These are phyloP conservation scores for Penicillium flavigenum DNA, from an alignment of 495 filamentous ascomycete genomes.

Conservation along the genomic window DNA sequence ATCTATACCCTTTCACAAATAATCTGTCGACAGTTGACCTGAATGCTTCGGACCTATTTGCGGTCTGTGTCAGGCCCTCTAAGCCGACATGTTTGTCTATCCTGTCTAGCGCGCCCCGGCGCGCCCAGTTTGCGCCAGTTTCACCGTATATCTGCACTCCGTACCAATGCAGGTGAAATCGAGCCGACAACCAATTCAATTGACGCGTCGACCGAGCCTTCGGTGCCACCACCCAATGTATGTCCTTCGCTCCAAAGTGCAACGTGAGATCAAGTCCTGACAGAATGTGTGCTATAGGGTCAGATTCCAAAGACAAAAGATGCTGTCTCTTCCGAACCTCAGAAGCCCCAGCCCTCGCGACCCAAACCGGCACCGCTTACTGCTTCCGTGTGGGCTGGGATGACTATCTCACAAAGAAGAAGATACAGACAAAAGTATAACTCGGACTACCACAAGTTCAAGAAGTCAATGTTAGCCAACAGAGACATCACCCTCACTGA, in stretches of 20 bases:
- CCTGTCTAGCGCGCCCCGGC: slow-evolving; percentile 34
- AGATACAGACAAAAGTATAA: background rate
- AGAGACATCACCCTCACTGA: background rate
- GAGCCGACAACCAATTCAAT: background rate
- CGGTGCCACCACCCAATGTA: background rate
- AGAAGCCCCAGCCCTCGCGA: background rate
- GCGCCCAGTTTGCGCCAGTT: slow-evolving; percentile 32
- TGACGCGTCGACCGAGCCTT: slow-evolving; percentile 4
- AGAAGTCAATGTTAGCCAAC: background rate
- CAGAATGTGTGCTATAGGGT: background rate
- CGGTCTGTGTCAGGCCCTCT: slow-evolving; percentile 45
- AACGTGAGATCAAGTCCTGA: background rate
- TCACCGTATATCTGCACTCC: slow-evolving; percentile 20
- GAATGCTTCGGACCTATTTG: slow-evolving; percentile 44
- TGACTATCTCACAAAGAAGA: background rate
- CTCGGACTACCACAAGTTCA: background rate
- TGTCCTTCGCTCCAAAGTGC: background rate
- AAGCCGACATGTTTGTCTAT: slow-evolving; percentile 39
- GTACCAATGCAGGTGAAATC: background rate
- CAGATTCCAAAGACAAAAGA: background rate
- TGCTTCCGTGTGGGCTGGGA: background rate
- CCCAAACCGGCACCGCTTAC: background rate
- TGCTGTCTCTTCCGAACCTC: background rate
- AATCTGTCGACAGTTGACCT: slow-evolving; percentile 14
- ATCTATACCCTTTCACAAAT: slow-evolving; percentile 5